Percentiles rank a stretch among this genome's conserved stretches.
Conservation (phyloP, 2,329 filamentous ascomycete genomes). For the Phaeosphaeriaceae sp. region DNA sequence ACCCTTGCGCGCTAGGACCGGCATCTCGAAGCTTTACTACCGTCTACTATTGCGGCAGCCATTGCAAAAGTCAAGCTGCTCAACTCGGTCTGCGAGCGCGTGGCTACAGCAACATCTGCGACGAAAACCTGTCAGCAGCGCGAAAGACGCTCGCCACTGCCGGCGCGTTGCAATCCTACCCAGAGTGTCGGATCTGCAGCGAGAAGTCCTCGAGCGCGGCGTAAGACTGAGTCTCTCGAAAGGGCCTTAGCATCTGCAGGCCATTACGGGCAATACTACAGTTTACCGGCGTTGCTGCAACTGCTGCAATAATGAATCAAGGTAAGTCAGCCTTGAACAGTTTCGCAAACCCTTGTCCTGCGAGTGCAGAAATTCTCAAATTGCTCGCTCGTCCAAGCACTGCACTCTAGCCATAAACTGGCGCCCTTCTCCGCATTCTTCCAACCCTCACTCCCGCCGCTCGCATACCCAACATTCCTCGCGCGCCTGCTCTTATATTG, state of each 20-base stretch:
- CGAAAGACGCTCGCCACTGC: slow-evolving; percentile 33
- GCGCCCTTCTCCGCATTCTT: slow-evolving; percentile 49
- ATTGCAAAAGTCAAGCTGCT: slow-evolving; percentile 12
- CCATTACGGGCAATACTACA: slow-evolving; percentile 27
- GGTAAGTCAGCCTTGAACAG: slow-evolving; percentile 46
- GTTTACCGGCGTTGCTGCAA: slow-evolving; percentile 24
- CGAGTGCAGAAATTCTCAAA: slow-evolving; percentile 33
- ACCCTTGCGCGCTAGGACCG: slow-evolving; percentile 19
- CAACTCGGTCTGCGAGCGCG: slow-evolving; percentile 10
- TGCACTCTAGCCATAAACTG: slow-evolving; percentile 38
- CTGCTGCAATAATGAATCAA: slow-evolving; percentile 45
- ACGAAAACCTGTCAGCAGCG: slow-evolving; percentile 29
- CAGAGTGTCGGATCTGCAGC: slow-evolving; percentile 32
- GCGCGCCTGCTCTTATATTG: slow-evolving; percentile 37
- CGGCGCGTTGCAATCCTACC: slow-evolving; percentile 33
- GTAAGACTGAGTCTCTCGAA: slow-evolving; percentile 33
- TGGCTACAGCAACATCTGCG: slow-evolving; percentile 17
- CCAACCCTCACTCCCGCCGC: slow-evolving; percentile 9
- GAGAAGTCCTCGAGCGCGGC: slow-evolving; percentile 28
- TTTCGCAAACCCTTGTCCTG: slow-evolving; percentile 31
- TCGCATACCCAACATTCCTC: slow-evolving; percentile 36
- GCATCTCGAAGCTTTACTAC: slow-evolving; percentile 14
- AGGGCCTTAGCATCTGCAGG: slow-evolving; percentile 23
- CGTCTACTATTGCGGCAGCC: slow-evolving; percentile 13
- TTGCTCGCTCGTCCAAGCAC: slow-evolving; percentile 29